Evolutionary conservation across 2,329 filamentous ascomycete species (phyloP), one percentile per base, ranked within the genome.

Genomic region (Elsinoe fawcettii): DNA sequence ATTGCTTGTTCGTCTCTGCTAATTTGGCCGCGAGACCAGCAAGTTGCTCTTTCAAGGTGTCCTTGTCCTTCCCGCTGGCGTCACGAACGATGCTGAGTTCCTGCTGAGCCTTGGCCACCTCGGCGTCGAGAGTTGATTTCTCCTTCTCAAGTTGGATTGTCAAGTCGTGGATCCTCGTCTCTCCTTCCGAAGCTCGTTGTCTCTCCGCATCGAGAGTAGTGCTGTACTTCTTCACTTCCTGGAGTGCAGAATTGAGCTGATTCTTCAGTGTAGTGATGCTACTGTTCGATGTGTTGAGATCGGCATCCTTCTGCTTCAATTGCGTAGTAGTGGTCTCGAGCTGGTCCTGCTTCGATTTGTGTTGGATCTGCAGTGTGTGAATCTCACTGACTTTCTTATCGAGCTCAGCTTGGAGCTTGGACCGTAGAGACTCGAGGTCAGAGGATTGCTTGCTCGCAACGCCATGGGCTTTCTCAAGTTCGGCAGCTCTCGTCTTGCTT

Each of bases 21-120:
- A 66, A 56, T 20, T 60, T 59, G 14, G 59, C 63, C 11, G 65
- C 63, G n/a, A 66, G 58, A 12, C 64, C 63, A n/a, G 64, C 65
- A 9, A 66, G 58, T 51, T 64, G 66, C 5, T 56, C 49, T 43
- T 66, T 65, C 12, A 46, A 58, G 57, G 54, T 61, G n/a, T 55
- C 30, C 51, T 34, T 47, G 39, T 56, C 32, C 51, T 46, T 41
- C 43, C 49, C 25, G 43, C 37, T 16, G 58, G 18, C 23, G 12
- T 34, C 16, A 14, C 34, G 5, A 23, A 25, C 18, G 39, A 58
- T 36, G 60, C 57, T 12, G 51, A 39, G 34, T 34, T 61, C 57
- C 18, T 56, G 39, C 23, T 59, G 46, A 20, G 55, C 44, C 16
- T 54, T 56, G 16, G 56, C 46, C 3, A 59, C 56, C 30, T 59